Conservation (phyloP, 305 asterid genomes). For the Fraxinus sp. region DNA sequence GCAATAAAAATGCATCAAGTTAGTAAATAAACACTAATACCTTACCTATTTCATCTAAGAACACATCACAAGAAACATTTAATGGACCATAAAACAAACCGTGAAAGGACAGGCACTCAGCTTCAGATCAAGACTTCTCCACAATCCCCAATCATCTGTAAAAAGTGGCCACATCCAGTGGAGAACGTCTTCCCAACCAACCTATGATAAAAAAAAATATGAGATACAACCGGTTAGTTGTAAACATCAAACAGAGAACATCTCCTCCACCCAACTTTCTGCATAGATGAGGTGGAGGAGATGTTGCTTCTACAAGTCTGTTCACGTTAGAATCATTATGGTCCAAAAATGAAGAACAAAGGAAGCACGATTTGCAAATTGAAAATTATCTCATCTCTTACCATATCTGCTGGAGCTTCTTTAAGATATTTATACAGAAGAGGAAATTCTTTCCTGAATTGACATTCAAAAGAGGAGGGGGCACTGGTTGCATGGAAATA, state of each 20-base stretch:
- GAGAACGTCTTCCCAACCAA: conserved; percentile 85
- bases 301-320: neutral
- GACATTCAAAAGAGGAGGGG: conserved; percentile 82
- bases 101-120: conserved; percentile 81
- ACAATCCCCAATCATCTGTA: conserved; percentile 81
- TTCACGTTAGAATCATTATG: conserved; percentile 10
- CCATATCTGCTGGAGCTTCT: conserved; percentile 79
- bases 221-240: conserved; percentile 1
- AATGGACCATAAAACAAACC: conserved; percentile 48
- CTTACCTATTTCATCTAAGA: conserved; percentile 22
- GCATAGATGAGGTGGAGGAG: neutral
- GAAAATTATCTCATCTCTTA: conserved; percentile 25
- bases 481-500: conserved; percentile 52
- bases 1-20: conserved; percentile 16
- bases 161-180: conserved; percentile 99
- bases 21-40: conserved; percentile 14
- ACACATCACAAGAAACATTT: conserved; percentile 22
- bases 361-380: neutral
- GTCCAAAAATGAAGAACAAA: conserved; percentile 6
- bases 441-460: conserved; percentile 64
- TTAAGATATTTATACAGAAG: conserved; percentile 70
- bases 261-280: neutral
- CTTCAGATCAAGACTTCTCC: conserved; percentile 81
- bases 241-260: neutral
- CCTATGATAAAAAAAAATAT: conserved; percentile 35